Evolutionary conservation across 1,139 yeast genomes (phyloP), one percentile per base, ranked within the genome.

Genomic region (Geotrichum reessii): DNA sequence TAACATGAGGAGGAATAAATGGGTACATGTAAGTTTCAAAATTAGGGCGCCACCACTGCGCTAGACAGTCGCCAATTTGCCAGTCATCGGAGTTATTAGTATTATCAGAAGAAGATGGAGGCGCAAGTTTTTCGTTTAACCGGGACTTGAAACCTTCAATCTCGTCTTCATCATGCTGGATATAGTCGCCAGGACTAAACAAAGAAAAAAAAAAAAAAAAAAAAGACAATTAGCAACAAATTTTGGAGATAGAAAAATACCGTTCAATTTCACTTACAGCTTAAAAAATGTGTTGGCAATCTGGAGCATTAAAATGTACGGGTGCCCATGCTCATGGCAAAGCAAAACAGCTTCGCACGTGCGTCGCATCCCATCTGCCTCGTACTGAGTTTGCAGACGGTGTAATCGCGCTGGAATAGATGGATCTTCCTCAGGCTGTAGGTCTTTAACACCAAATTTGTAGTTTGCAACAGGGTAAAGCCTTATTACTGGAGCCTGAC

Each of bases 1-100:
- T 63, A 21, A 73, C 67, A 58, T 73, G 75, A 4, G 73, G 71
- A 2, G 76, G 73, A 42, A 72, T 65, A 58, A 73, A 74, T 14
- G 78, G 77, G 57, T 74, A 74, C 61, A 71, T 69, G 59, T 66
- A 67, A 2, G 67, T 66, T 40, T 71, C 74, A 46, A 67, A 65
- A 53, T 73, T 72, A 3, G 76, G 76, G 58, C 77, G 69, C 72
- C 74, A 74, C 76, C 76, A 74, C 57, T 71, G 74, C 1, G 72
- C 72, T 14, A 74, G 52, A 50, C 75, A 69, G 48, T 71, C 74
- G 28, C 70, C 71, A 47, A 72, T 64, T n/a, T 66, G 65, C 74
- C 74, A 71, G 33, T 67, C 65, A 1, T 51, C 24, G 25, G 48
- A 55, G 44, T 63, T 67, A 7, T 57, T 52, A 11, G 63, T 55